These are phyloP conservation scores for Brettanomyces sp. DNA, from an alignment of 805 yeast genomes.

Conservation along the genomic window DNA sequence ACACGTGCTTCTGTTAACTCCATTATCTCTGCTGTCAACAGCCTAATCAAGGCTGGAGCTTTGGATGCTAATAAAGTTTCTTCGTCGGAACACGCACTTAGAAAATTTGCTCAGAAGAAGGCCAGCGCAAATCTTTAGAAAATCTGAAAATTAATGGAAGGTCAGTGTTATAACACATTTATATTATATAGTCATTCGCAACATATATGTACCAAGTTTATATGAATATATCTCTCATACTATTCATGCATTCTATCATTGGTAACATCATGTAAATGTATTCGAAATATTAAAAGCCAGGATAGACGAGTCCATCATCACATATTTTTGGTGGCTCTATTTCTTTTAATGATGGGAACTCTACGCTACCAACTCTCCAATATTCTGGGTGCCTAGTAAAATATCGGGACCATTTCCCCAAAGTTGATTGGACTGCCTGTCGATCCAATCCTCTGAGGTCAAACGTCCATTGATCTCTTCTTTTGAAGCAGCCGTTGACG, in stretches of 20 bases:
- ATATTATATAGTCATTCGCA: too few species aligned
- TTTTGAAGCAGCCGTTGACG: constrained; percentile 58
- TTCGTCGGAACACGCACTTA: too few species aligned
- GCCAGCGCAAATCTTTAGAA: too few species aligned
- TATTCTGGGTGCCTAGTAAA: constrained; percentile 37
- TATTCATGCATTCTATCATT: background rate
- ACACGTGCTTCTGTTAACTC: constrained; percentile 76
- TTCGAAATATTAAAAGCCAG: background rate
- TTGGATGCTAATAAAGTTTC: background rate
- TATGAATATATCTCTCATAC: background rate
- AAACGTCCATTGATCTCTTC: constrained; percentile 46
- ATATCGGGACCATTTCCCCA: constrained; percentile 45
- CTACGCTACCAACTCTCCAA: constrained; percentile 55
- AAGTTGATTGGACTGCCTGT: constrained; percentile 27
- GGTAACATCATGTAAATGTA: background rate
- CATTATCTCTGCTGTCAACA: constrained; percentile 55
- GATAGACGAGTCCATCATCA: constrained; percentile 9
- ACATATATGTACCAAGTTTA: background rate
- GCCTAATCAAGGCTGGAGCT: constrained; percentile 3
- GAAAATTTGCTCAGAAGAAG: too few species aligned
- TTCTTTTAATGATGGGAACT: constrained; percentile 35
- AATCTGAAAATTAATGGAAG: too few species aligned
- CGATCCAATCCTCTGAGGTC: constrained; percentile 51
- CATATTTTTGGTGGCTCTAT: constrained; percentile 40
- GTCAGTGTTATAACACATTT: too few species aligned